Percentiles rank a stretch among this genome's conserved stretches.
phyloP scores from a whole-genome alignment of 2,329 filamentous ascomycete species.

The Talaromyces sp. region DNA sequence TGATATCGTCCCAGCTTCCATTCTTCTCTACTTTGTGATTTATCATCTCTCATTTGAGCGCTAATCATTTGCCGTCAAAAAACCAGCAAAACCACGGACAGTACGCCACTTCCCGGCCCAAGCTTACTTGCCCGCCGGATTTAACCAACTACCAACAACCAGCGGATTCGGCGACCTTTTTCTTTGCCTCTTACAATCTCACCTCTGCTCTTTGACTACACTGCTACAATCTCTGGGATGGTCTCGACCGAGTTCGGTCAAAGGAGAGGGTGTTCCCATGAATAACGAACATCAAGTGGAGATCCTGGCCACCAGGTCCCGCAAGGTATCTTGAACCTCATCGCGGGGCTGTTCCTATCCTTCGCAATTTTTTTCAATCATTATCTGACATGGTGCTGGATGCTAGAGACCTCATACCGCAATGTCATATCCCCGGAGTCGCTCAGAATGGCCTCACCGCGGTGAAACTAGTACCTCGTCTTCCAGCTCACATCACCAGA shows the following conservation, averaged over 20 bases:
- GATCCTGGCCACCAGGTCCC: constrained; percentile 35
- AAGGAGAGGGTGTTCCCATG: constrained; percentile 28
- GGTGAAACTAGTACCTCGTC: constrained; percentile 26
- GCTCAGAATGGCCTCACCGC: constrained; percentile 26
- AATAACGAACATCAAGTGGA: constrained; percentile 36
- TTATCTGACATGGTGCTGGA: neutral
- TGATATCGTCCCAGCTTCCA: neutral
- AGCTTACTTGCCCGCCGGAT: neutral
- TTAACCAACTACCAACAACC: neutral
- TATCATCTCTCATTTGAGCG: neutral
- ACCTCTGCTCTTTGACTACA: neutral
- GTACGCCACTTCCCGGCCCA: neutral
- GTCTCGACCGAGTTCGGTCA: constrained; percentile 6
- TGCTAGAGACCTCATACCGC: constrained; percentile 34
- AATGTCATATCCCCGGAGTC: constrained; percentile 33
- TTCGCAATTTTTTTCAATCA: constrained; percentile 21
- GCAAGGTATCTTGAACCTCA: constrained; percentile 33
- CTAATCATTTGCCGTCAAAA: neutral
- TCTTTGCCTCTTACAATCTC: neutral
- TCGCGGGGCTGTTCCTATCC: constrained; percentile 24
- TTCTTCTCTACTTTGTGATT: neutral
- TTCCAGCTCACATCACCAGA: constrained; percentile 17
- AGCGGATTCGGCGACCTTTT: neutral
- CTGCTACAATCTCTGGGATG: neutral
- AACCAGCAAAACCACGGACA: neutral